Percentiles rank a stretch among this genome's conserved stretches.
These are phyloP conservation scores for Boletellus emodensis DNA, from an alignment of 768 basidiomycete genomes.

Conservation along the genomic window DNA sequence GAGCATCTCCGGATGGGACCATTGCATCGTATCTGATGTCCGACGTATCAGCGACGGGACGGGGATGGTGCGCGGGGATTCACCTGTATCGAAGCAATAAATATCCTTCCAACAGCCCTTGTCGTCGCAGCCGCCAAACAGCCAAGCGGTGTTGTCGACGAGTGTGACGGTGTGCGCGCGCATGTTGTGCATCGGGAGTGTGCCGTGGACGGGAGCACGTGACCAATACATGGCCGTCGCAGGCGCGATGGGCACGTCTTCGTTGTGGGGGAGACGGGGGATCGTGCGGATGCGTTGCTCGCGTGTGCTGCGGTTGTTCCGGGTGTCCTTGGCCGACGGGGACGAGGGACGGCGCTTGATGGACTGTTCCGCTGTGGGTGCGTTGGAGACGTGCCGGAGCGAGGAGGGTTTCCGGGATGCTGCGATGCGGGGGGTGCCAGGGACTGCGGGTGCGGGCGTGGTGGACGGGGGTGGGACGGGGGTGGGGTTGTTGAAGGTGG, in stretches of 20 bases:
- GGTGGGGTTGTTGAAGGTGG: slow-evolving; percentile 30
- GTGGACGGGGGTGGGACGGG: slow-evolving; percentile 1
- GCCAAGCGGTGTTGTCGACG: slow-evolving; percentile 78
- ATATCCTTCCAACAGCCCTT: slow-evolving; percentile 70
- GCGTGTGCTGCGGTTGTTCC: slow-evolving; percentile 8
- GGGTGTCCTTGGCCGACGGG: slow-evolving; percentile 27
- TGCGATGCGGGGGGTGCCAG: slow-evolving; percentile 24
- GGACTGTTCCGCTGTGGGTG: slow-evolving; percentile 24
- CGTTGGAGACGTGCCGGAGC: slow-evolving; percentile 29
- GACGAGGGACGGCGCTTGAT: slow-evolving; percentile 26
- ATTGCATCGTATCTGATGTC: slow-evolving; percentile 76
- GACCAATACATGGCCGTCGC: slow-evolving; percentile 86
- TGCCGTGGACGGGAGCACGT: slow-evolving; percentile 73
- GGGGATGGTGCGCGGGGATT: slow-evolving; percentile 1
- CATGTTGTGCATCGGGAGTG: slow-evolving; percentile 61
- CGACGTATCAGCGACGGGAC: neutral
- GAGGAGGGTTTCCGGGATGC: slow-evolving; percentile 31
- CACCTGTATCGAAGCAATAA: slow-evolving; percentile 83
- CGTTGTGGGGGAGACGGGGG: slow-evolving; percentile 60
- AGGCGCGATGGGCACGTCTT: slow-evolving; percentile 56
- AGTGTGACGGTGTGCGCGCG: slow-evolving; percentile 83
- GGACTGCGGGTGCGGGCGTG: slow-evolving; percentile 16
- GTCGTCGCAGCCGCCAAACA: slow-evolving; percentile 88
- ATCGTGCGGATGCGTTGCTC: slow-evolving; percentile 40
- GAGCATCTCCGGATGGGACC: slow-evolving; percentile 71